A percentile compares a stretch with the other conserved stretches of the same genome.
These are phyloP conservation scores for Phaffomyces thermotolerans DNA, from an alignment of 805 yeast genomes.

Conservation along the genomic window DNA sequence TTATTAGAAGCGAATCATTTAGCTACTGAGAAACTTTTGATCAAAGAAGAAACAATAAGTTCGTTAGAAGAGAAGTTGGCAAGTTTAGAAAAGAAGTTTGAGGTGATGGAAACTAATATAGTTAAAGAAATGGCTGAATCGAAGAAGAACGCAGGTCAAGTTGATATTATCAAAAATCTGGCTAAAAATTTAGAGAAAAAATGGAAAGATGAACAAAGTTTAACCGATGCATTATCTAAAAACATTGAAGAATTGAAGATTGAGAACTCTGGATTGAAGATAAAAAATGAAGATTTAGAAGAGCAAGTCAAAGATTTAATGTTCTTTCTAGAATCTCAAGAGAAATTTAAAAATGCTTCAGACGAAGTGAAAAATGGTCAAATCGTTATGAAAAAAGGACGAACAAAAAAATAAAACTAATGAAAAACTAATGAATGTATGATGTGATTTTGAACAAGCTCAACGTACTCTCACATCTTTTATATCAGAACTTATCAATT, in stretches of 20 bases:
- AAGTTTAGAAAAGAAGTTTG: background rate
- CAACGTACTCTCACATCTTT: too few relatives aligned
- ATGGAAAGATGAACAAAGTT: constrained; percentile 36
- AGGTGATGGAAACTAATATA: background rate
- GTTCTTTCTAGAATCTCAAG: constrained; percentile 71
- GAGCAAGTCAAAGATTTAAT: constrained; percentile 71
- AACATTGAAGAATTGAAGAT: constrained; percentile 31
- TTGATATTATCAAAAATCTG: background rate
- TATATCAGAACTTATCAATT: background rate
- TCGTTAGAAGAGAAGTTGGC: constrained; percentile 2
- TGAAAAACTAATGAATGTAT: background rate
- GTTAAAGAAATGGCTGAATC: background rate
- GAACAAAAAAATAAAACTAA: constrained; percentile 1
- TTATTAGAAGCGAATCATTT: constrained; percentile 28
- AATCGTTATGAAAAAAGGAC: constrained; percentile 32
- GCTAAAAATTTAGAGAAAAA: constrained; percentile 2
- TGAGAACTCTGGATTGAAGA: constrained; percentile 28
- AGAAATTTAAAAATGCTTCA: constrained; percentile 61
- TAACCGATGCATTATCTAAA: constrained; percentile 35
- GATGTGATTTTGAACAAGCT: too few relatives aligned
- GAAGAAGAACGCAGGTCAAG: background rate
- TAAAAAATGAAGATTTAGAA: constrained; percentile 40
- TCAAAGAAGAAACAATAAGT: constrained; percentile 6
- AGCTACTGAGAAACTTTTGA: constrained; percentile 10
- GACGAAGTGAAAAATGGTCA: constrained; percentile 72